These are phyloP conservation scores for Arthrocladium fulminans DNA, from an alignment of 2,329 filamentous ascomycete genomes.

Conservation along the genomic window DNA sequence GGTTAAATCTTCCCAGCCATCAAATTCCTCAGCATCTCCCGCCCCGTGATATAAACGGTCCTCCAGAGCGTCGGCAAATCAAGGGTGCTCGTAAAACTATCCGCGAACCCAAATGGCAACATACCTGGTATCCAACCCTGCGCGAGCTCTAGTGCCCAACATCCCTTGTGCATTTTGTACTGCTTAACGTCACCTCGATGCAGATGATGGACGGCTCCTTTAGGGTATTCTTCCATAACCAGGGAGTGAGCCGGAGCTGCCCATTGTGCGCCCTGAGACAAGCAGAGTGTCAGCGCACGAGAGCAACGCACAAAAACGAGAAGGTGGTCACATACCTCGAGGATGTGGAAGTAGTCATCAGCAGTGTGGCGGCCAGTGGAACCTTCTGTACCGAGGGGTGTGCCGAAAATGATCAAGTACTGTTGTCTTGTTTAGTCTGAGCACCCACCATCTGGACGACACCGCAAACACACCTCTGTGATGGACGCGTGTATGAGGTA, in stretches of 20 bases:
- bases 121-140: conserved; percentile 84
- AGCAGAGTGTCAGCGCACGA: not conserved
- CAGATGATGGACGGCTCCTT: conserved; percentile 64
- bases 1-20: conserved; percentile 55
- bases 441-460: too few relatives aligned
- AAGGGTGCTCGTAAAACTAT: conserved; percentile 68
- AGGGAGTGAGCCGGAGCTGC: conserved; percentile 64
- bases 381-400: conserved; percentile 74
- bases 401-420: conserved; percentile 83
- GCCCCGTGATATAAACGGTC: conserved; percentile 63
- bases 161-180: conserved; percentile 68
- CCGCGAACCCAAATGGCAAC: conserved; percentile 82
- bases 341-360: conserved; percentile 91
- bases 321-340: conserved; percentile 34
- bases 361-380: conserved; percentile 83
- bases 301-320: too few relatives aligned
- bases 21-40: conserved; percentile 68
- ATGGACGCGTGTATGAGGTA: conserved; percentile 74
- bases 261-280: conserved; percentile 54
- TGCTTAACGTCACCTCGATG: conserved; percentile 65
- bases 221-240: conserved; percentile 59
- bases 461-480: too few relatives aligned
- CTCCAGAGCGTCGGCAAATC: conserved; percentile 78
- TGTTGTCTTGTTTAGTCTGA: too few relatives aligned
- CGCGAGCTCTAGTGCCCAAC: conserved; percentile 80